These are phyloP conservation scores for Termitomyces titanicus DNA, from an alignment of 768 basidiomycete genomes.

Conservation along the genomic window DNA sequence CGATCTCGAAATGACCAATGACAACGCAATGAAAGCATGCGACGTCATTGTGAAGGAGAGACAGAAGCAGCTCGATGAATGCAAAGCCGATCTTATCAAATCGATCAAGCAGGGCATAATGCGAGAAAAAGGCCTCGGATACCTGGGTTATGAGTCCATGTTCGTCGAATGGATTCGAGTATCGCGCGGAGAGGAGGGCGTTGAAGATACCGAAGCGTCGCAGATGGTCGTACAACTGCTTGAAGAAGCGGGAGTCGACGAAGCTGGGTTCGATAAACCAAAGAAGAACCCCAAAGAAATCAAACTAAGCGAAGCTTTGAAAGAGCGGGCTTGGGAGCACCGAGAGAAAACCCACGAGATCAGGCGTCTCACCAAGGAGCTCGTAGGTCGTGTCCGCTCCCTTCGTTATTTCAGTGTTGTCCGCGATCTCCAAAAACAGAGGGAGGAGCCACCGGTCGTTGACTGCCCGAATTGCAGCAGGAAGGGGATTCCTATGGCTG, in stretches of 20 bases:
- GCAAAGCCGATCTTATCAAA: constrained; percentile 66
- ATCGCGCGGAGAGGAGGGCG: constrained; percentile 57
- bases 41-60: constrained; percentile 88
- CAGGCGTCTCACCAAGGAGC: constrained; percentile 80
- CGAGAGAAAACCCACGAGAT: constrained; percentile 87
- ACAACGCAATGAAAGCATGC: constrained; percentile 87
- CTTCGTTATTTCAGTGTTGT: constrained; percentile 91
- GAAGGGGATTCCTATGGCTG: constrained; percentile 52
- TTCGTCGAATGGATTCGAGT: constrained; percentile 77
- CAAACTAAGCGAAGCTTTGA: constrained; percentile 49
- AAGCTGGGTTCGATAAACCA: constrained; percentile 34
- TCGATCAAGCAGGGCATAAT: constrained; percentile 64
- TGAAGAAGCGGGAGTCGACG: constrained; percentile 49
- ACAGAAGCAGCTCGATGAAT: constrained; percentile 72
- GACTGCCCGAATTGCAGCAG: constrained; percentile 62
- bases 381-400: constrained; percentile 86
- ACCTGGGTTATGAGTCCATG: constrained; percentile 65
- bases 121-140: constrained; percentile 66
- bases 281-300: constrained; percentile 54
- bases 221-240: constrained; percentile 55
- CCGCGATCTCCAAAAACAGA: constrained; percentile 80
- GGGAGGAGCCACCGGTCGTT: constrained; percentile 52
- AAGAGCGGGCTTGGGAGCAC: constrained; percentile 72
- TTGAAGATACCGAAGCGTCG: constrained; percentile 77
- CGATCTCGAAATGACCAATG: constrained; percentile 68